phyloP scores from a whole-genome alignment of 768 basidiomycete genomes.

The button mushroom (Agaricus bisporus) region DNA sequence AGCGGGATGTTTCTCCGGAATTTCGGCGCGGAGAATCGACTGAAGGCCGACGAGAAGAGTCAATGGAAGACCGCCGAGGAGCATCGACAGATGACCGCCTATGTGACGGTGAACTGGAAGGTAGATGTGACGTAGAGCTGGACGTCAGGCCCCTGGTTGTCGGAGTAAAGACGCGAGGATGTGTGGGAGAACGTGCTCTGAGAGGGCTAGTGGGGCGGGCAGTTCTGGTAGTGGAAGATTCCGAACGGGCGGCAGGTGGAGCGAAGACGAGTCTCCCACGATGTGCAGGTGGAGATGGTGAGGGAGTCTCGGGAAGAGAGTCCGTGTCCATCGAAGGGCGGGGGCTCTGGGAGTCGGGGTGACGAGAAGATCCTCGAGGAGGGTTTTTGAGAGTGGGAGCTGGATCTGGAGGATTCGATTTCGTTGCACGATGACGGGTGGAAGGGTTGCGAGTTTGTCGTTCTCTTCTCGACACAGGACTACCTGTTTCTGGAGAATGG shows the following conservation, averaged over 20 bases:
- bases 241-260: slow-evolving; percentile 2
- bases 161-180: slow-evolving; percentile 31
- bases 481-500: slow-evolving; percentile 11
- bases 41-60: slow-evolving; percentile 29
- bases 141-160: slow-evolving; percentile 39
- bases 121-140: slow-evolving; percentile 45
- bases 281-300: slow-evolving; percentile 5
- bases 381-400: slow-evolving; percentile 15
- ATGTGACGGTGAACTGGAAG: slow-evolving; percentile 25
- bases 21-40: slow-evolving; percentile 22
- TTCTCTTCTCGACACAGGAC: slow-evolving; percentile 14
- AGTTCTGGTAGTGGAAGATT: slow-evolving; percentile 6
- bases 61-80: slow-evolving; percentile 8
- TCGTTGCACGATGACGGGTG: slow-evolving; percentile 21
- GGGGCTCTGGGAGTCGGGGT: neutral
- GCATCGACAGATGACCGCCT: slow-evolving; percentile 33
- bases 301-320: slow-evolving; percentile 6
- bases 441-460: neutral
- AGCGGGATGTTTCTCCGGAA: slow-evolving; percentile 22
- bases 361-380: neutral
- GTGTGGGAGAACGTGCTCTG: slow-evolving; percentile 35
- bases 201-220: slow-evolving; percentile 16
- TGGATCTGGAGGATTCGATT: slow-evolving; percentile 25
- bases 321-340: slow-evolving; percentile 7
- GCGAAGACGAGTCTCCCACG: neutral